These are phyloP conservation scores for Paulownia fortunei DNA, from an alignment of 257 asterid genomes.

Conservation along the genomic window DNA sequence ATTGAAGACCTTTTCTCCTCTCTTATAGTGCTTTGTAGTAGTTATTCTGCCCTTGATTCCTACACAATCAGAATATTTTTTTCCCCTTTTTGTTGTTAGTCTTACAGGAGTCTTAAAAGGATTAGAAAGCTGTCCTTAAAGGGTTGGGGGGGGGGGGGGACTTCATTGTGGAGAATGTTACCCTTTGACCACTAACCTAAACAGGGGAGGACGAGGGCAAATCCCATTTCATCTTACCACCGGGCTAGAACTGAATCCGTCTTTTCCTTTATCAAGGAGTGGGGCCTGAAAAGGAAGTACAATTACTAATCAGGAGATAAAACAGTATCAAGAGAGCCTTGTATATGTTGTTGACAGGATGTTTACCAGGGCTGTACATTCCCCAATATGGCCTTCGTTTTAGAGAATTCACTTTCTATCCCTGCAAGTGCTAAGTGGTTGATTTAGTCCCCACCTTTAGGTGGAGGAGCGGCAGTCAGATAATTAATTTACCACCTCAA, in stretches of 20 bases:
- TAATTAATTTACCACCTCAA: neutral
- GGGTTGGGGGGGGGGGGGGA: neutral
- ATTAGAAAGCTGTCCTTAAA: neutral
- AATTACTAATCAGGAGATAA: slow-evolving; percentile 1
- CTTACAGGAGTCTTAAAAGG: neutral
- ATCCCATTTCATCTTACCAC: slow-evolving; percentile 10
- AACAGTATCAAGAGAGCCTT: neutral
- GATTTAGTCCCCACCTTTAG: neutral
- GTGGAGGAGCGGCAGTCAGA: neutral
- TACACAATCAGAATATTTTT: neutral
- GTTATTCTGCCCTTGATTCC: neutral
- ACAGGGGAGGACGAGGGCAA: neutral
- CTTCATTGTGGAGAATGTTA: neutral
- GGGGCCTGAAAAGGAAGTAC: neutral
- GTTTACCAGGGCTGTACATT: neutral
- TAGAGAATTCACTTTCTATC: neutral
- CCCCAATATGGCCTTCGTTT: neutral
- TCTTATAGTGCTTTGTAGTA: neutral
- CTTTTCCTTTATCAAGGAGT: neutral
- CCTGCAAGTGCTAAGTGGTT: neutral
- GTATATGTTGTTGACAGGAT: neutral
- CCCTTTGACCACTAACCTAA: neutral
- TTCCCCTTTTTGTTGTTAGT: neutral
- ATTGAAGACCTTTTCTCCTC: neutral
- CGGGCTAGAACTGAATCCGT: neutral